Base-by-base conservation (phyloP, 202 grass and related monocot genomes). In the Thinopyrum obtusiflorum region DNA sequence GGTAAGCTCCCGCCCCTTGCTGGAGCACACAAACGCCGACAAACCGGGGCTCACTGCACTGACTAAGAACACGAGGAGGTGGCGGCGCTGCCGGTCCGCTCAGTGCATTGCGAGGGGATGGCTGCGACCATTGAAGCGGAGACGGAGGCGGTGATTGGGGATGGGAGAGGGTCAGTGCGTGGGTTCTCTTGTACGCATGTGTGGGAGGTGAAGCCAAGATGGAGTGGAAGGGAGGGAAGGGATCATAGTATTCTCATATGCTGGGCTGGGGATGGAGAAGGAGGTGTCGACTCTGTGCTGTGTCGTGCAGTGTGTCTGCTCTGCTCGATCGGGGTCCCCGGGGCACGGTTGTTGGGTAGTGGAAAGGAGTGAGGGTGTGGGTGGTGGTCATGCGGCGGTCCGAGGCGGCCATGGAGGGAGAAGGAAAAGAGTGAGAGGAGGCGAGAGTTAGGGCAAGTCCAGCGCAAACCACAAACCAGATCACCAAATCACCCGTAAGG, bases 211-310 rank as follows among this genome's bases (percentile, higher is more conserved):
- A 57, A 65, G 59, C 24, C 4, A n/a, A 21, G 15, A 1, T 75
- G 72, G 31, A 12, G 65, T 11, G 31, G 62, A 31, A 53, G 36
- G 8, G 4, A 61, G 29, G 28, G 40, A 12, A 21, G 67, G 65
- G 77, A 76, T 87, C 85, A 84, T 90, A 80, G 81, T 76, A 84
- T 84, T 87, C 76, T 84, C 80, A 76, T 80, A 73, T 79, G 47
- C 47, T 51, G 44, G 42, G 40, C 39, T 42, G 39, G 9, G 10
- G 9, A 49, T 9, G 64, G 39, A 47, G 70, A 17, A 53, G 80
- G 51, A 20, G 26, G 39, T 12, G 49, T 59, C 23, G 29, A 20
- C 6, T 9, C 25, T n/a, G 46, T 17, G 78, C 5, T 42, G 23
- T 70, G 67, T 37, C 35, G 66, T 72, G 68, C 68, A 44, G 39